A percentile compares a stretch with the other conserved stretches of the same genome.
phyloP scores from a whole-genome alignment of 2,329 filamentous ascomycete species.

The Colletotrichum acutatum region DNA sequence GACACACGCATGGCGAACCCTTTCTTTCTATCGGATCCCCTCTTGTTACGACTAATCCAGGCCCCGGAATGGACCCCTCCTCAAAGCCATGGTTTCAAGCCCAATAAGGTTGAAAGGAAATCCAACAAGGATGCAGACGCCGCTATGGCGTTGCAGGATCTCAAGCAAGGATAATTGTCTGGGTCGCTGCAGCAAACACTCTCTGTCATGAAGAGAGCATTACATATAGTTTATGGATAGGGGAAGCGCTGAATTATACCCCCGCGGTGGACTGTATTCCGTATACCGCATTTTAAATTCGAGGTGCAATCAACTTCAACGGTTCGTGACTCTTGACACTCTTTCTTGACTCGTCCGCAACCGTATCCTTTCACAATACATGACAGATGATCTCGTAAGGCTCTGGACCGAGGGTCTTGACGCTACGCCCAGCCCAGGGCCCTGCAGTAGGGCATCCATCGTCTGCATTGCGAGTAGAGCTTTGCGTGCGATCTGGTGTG shows the following conservation, averaged over 20 bases:
- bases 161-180: background rate
- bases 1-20: background rate
- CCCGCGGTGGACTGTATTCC: background rate
- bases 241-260: conserved; percentile 18
- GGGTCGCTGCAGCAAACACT: background rate
- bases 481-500: background rate
- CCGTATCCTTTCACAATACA: background rate
- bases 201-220: background rate
- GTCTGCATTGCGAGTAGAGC: background rate
- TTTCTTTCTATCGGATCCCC: background rate
- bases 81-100: background rate
- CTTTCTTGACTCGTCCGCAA: background rate
- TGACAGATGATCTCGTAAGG: background rate
- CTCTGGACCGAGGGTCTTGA: background rate
- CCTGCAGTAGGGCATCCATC: background rate
- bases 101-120: background rate
- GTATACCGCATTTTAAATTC: background rate
- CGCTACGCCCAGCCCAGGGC: background rate
- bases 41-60: background rate
- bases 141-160: conserved; percentile 9
- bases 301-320: background rate
- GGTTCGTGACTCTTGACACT: background rate
- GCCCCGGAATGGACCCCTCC: conserved; percentile 4
- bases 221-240: background rate
- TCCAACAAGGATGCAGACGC: conserved; percentile 7